phyloP scores from a whole-genome alignment of 768 basidiomycete genomes.

The Amanita exitialis region DNA sequence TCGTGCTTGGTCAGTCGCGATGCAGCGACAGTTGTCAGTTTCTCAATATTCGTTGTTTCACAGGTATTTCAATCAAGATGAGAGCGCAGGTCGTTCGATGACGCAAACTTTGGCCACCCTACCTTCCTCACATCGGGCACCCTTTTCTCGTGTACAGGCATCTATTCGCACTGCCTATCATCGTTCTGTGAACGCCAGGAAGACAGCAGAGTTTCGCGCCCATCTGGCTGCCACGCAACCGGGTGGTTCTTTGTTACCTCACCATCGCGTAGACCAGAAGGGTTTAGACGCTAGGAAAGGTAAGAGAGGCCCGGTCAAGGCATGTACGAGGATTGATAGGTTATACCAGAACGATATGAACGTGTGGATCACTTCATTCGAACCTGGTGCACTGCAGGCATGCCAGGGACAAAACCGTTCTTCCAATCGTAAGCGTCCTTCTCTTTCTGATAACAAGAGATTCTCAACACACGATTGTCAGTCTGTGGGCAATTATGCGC shows the following conservation, averaged over 20 bases:
- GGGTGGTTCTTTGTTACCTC: slow-evolving; percentile 71
- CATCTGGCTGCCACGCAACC: slow-evolving; percentile 70
- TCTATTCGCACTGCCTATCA: slow-evolving; percentile 82
- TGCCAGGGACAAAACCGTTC: slow-evolving; percentile 88
- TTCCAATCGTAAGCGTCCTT: slow-evolving; percentile 44
- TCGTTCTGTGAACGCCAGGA: slow-evolving; percentile 63
- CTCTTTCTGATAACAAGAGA: slow-evolving; percentile 3
- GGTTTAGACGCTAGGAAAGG: slow-evolving; percentile 62
- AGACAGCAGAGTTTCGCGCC: slow-evolving; percentile 79
- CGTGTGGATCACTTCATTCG: slow-evolving; percentile 65
- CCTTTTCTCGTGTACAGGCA: slow-evolving; percentile 79
- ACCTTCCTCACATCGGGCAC: slow-evolving; percentile 76
- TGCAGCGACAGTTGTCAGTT: slow-evolving; percentile 2
- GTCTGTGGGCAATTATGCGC: slow-evolving; percentile 70
- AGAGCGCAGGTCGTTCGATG: slow-evolving; percentile 69
- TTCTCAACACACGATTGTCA: slow-evolving; percentile 15
- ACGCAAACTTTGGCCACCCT: slow-evolving; percentile 73
- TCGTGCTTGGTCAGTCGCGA: slow-evolving; percentile 54
- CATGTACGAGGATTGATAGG: slow-evolving; percentile 1
- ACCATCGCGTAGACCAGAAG: slow-evolving; percentile 56
- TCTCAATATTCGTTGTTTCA: neutral
- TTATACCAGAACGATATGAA: slow-evolving; percentile 52
- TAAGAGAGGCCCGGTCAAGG: slow-evolving; percentile 11
- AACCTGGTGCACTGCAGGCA: slow-evolving; percentile 78
- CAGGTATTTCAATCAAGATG: slow-evolving; percentile 83